Evolutionary conservation across 495 filamentous ascomycete species (phyloP).

Genomic region (Amorphotheca resinae): DNA sequence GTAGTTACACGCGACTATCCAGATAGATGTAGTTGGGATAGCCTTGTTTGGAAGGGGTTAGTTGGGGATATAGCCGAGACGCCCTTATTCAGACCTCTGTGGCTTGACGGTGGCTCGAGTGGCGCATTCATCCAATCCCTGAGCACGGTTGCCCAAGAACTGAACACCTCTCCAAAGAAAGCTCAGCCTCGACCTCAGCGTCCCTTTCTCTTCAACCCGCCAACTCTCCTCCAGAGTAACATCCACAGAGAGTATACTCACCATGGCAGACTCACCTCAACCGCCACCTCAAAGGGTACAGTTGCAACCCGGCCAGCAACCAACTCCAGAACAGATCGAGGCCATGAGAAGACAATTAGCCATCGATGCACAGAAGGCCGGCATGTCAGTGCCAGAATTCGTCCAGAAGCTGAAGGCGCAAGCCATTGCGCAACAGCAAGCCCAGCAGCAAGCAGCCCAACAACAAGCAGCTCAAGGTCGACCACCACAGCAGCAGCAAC

Average conservation of each 20-base stretch:
- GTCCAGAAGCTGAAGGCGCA: constrained; percentile 52
- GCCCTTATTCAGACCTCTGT: no score
- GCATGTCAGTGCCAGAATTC: constrained; percentile 65
- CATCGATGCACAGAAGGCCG: constrained; percentile 57
- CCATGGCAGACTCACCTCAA: constrained; percentile 12
- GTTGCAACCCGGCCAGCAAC: constrained; percentile 41
- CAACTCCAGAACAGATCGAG: constrained; percentile 74
- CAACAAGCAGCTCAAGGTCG: constrained; percentile 21
- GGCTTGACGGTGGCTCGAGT: no score
- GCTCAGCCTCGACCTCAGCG: background rate
- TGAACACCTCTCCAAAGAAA: constrained; percentile 3
- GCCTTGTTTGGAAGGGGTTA: no score
- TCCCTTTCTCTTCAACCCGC: no score
- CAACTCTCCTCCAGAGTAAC: background rate
- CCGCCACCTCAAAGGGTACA: constrained; percentile 5
- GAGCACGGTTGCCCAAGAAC: no score
- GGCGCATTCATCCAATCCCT: no score
- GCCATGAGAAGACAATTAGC: constrained; percentile 76
- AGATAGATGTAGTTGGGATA: no score
- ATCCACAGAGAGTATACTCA: background rate
- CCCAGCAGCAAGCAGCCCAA: constrained; percentile 37
- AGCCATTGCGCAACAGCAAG: constrained; percentile 54
- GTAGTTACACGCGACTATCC: no score
- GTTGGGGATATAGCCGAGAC: no score
- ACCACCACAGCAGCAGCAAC: constrained; percentile 35